These are phyloP conservation scores for Pulveroboletus sp. DNA, from an alignment of 768 basidiomycete genomes.

Conservation along the genomic window DNA sequence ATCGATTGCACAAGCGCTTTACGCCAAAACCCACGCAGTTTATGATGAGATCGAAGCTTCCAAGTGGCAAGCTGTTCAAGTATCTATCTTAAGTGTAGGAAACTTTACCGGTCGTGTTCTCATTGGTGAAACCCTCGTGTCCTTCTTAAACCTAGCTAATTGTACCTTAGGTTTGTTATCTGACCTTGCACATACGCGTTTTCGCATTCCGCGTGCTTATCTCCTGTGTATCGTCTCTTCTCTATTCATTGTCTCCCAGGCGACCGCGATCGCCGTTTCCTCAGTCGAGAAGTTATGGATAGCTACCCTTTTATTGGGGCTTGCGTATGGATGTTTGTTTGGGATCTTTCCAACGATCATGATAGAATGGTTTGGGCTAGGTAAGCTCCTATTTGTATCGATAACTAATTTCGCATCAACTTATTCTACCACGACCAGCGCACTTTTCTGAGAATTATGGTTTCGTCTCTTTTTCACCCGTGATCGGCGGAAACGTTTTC, in stretches of 20 bases:
- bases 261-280: conserved; percentile 53
- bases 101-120: conserved; percentile 78
- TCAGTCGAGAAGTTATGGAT: conserved; percentile 63
- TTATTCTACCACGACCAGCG: conserved; percentile 30
- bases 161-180: conserved; percentile 56
- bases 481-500: conserved; percentile 79
- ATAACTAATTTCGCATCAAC: background rate
- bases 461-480: conserved; percentile 67
- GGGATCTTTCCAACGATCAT: conserved; percentile 73
- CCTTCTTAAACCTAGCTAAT: background rate
- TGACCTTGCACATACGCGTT: conserved; percentile 58
- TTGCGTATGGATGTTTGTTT: conserved; percentile 71
- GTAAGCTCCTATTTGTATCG: conserved; percentile 41
- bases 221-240: conserved; percentile 64
- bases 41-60: conserved; percentile 71
- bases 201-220: conserved; percentile 62
- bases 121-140: conserved; percentile 48
- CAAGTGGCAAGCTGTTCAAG: conserved; percentile 80
- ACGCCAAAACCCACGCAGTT: conserved; percentile 52
- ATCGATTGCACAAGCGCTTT: conserved; percentile 67
- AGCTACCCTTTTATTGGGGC: conserved; percentile 31
- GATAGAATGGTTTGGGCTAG: conserved; percentile 87
- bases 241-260: conserved; percentile 72
- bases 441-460: conserved; percentile 90
- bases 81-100: conserved; percentile 76